Evolutionary conservation across 768 basidiomycete genomes (phyloP), one percentile per base, ranked within the genome.

Genomic region (Agaricus bisporus): DNA sequence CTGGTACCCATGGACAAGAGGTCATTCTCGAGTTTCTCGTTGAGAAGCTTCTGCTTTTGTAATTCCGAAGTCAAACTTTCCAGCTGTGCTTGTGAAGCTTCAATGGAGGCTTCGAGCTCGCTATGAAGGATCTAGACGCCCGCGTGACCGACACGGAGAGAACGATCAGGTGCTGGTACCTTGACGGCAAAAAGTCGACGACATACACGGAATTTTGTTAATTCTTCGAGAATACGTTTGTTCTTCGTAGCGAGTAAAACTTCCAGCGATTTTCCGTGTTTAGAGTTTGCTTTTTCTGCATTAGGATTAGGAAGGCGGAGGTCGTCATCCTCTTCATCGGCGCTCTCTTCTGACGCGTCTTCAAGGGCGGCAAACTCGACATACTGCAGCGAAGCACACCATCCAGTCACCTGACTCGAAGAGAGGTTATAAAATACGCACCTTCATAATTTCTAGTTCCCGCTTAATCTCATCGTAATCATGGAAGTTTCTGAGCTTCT

Each of bases 401-500:
- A 32, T 32, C 11, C 32, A 32, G 32, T 32, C 32, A 8, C 32
- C 39, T 9, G 47, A 25, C 25, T 25, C 28, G 46, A 26, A 41
- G 25, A 14, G 46, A n/a, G 50, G 28, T 41, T 29, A 26, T 18
- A 22, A 36, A 35, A 20, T 29, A 42, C 45, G 54, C 46, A 91
- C 97, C 83, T 99, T 98, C 91, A 98, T 91, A 59, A 99, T 98
- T 64, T 94, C 94, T 26, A 99, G 77, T 66, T 99, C 97, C 25
- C 97, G 86, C 73, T 98, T 98, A 64, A 98, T 84, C 71, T 98
- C 95, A 62, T 98, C 95, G 62, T 99, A 98, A 67, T 99, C 93
- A 14, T 67, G 67, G 56, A 86, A 90, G 58, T 81, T 81, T 61
- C 81, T 83, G 36, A 98, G 70, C 59, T 83, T 84, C 32, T 72